Base-by-base conservation (phyloP, 139 green algal species). In the Chlamydomonas incerta region DNA sequence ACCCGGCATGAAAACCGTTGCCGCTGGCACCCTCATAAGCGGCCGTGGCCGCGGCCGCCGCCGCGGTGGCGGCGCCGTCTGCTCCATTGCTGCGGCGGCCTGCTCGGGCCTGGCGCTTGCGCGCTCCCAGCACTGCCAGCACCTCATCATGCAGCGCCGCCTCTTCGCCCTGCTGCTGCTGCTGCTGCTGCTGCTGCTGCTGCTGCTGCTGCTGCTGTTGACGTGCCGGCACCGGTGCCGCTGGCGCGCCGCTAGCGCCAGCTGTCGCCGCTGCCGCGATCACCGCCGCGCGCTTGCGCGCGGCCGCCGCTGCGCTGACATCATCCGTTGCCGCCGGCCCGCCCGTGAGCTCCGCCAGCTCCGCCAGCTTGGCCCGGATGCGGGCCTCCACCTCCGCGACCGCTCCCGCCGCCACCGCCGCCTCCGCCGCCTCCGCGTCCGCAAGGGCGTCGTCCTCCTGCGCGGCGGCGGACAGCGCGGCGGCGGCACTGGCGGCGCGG, bases 341-440 rank as follows among this genome's bases (percentile, higher is more conserved):
- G 21, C 37, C 63, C 2, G 79, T 85, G 17, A 87, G 57, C 15
- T 34, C 58, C 0, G 71, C 69, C 58, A 87, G 71, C 58, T 87
- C 81, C 29, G 81, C 41, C 29, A 87, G 81, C 71, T 87, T 87
- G 26, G 58, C 26, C 6, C 72, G 58, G 31, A 87, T 87, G 28
- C 71, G 81, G 2, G 34, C 70, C 41, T 87, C 81, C 55, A 87
- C 81, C 70, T 87, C 81, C 11, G 57, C 35, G 29, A 87, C 29
- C 8, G 79, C 79, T 0, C 35, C 66, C 3, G 65, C 66, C 1
- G 79, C 66, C 10, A 31, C 29, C 21, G 37, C 52, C 0, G 26
- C 29, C 21, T 4, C 58, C 11, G 34, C 58, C 28, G 52, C 17
- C 72, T 24, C 55, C 31, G 68, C 21, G 13, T 34, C 20, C 68